Conservation (phyloP, 2,329 filamentous ascomycete genomes). For the Parafenestella ontariensis region DNA sequence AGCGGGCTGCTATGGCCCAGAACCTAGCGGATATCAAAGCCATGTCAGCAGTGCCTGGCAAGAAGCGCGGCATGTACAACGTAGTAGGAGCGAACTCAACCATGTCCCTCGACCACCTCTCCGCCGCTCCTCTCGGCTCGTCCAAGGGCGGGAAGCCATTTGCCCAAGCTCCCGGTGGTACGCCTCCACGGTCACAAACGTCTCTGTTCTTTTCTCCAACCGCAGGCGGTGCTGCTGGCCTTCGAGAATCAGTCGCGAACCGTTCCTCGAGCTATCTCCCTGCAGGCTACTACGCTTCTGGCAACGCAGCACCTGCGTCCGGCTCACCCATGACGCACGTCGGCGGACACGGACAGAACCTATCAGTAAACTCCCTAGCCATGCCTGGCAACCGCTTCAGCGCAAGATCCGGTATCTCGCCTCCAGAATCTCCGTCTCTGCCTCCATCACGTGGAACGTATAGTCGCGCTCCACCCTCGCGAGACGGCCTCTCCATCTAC, state of each 20-base stretch:
- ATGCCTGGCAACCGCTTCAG: slow-evolving; percentile 45
- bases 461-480: slow-evolving; percentile 41
- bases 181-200: slow-evolving; percentile 37
- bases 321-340: slow-evolving; percentile 53
- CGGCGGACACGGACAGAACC: slow-evolving; percentile 47
- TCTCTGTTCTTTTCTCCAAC: slow-evolving; percentile 97
- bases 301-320: slow-evolving; percentile 59
- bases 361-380: slow-evolving; percentile 39
- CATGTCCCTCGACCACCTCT: slow-evolving; percentile 62
- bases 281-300: slow-evolving; percentile 86
- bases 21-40: slow-evolving; percentile 74
- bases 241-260: slow-evolving; percentile 56
- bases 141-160: slow-evolving; percentile 42
- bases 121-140: slow-evolving; percentile 44
- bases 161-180: slow-evolving; percentile 29
- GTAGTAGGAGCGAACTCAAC: slow-evolving; percentile 58
- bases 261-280: slow-evolving; percentile 84
- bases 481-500: slow-evolving; percentile 42
- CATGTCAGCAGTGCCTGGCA: slow-evolving; percentile 53
- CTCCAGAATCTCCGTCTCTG: slow-evolving; percentile 44
- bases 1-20: slow-evolving; percentile 80
- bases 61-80: slow-evolving; percentile 52
- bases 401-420: slow-evolving; percentile 41
- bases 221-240: slow-evolving; percentile 64
- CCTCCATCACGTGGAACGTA: slow-evolving; percentile 43